Base-by-base conservation (phyloP, 1,284 basidiomycete genomes). In the Ceratobasidium theobromae region DNA sequence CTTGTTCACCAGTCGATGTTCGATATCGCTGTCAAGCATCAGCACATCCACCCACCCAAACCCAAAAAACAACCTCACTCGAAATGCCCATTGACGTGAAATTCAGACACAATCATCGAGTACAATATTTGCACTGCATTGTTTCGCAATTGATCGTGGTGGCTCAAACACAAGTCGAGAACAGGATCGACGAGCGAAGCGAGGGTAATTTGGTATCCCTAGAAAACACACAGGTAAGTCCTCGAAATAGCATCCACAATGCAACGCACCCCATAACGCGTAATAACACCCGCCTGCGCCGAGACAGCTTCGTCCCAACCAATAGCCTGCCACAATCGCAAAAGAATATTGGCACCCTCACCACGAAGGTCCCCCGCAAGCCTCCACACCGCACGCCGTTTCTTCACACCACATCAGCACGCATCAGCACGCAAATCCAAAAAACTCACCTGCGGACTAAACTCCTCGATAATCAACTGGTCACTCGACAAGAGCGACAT, bases 51-150 rank as follows among this genome's bases (percentile, higher is more conserved):
- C 11, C n/a, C 14, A n/a, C 1, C 12, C 16, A 23, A n/a, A 28
- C 27, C 14, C 32, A 6, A 51, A 25, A 18, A n/a, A 30, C 18
- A 11, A 27, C 23, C 58, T 25, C 33, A 62, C 58, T 62, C 58
- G 72, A 94, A 93, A 74, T 91, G 86, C 23, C 85, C 86, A 12
- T 86, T 86, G 68, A 88, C 85, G 53, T 92, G 86, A 74, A 90
- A 91, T 74, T 98, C 94, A 4, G 94, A 92, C 58, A 97, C 86
- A 70, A 98, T 95, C 93, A 98, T 98, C 72, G 91, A 92, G 76
- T 91, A 96, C 23, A 98, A 82, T 54, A 98, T 95, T 70, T 91
- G 88, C 5, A 97, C 94, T 0, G 94, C 95, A 70, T 91, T 91
- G 72, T 86, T 91, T 69, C 95, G 87, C 54, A 98, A 81, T 72